Conservation (phyloP, 2,329 filamentous ascomycete species). For the Penicillium sclerotigenum region DNA sequence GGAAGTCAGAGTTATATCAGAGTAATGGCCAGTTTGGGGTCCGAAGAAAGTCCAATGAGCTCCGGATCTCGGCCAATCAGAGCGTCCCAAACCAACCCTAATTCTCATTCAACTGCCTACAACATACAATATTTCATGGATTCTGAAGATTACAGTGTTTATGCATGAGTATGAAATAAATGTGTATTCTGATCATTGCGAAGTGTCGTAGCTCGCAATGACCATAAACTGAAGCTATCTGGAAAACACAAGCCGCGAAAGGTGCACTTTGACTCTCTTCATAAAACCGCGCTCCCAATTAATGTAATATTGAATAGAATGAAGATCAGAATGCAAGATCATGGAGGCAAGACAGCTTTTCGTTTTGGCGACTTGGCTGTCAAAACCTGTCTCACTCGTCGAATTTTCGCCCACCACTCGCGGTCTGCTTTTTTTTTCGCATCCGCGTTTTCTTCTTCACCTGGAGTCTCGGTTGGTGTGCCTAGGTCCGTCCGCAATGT, state of each 20-base stretch:
- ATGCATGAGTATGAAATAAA: not conserved
- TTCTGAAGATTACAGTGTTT: not conserved
- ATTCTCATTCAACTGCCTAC: not conserved
- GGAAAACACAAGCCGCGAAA: not conserved
- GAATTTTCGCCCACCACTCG: slow-evolving; percentile 68
- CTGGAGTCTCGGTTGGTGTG: slow-evolving; percentile 17
- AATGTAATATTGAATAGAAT: slow-evolving; percentile 4
- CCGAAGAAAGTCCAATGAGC: slow-evolving; percentile 1
- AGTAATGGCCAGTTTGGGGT: not conserved
- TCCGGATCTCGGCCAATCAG: slow-evolving; percentile 9
- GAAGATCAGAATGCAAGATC: not conserved
- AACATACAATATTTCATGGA: not conserved
- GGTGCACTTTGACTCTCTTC: not conserved
- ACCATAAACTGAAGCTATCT: not conserved
- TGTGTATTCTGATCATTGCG: not conserved
- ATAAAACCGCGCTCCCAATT: not conserved
- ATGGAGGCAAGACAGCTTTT: slow-evolving; percentile 17
- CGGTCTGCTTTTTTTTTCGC: slow-evolving; percentile 62
- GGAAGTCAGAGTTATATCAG: slow-evolving; percentile 2
- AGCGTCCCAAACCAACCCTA: not conserved
- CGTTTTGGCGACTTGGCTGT: slow-evolving; percentile 62
- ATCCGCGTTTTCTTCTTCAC: slow-evolving; percentile 41
- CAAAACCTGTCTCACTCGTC: slow-evolving; percentile 68
- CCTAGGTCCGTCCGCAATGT: slow-evolving; percentile 30
- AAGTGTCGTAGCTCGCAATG: not conserved